phyloP scores from a whole-genome alignment of 441 rosid species.

The Pelargonium citronellum region DNA sequence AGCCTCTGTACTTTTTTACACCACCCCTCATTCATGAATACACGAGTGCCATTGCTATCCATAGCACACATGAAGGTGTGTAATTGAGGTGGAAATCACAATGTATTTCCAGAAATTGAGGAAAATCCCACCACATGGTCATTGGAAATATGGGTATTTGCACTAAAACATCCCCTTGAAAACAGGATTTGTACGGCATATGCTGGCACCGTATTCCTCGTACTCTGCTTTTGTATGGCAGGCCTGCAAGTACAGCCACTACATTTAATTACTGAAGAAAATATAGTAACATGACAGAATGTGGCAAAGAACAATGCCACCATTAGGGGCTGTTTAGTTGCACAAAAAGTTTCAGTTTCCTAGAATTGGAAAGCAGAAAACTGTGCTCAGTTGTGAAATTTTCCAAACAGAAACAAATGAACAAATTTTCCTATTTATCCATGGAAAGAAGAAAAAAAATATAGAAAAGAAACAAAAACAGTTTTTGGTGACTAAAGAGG shows the following conservation, averaged over 20 bases:
- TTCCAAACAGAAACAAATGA: too few species aligned
- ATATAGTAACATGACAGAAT: neutral
- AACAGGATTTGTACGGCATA: slow-evolving; percentile 5
- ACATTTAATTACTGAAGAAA: neutral
- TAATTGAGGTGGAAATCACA: slow-evolving; percentile 20
- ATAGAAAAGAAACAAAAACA: too few species aligned
- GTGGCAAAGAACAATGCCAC: neutral
- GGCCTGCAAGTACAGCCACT: slow-evolving; percentile 37
- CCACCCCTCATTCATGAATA: slow-evolving; percentile 19
- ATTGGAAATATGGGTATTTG: slow-evolving; percentile 10
- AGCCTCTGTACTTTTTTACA: slow-evolving; percentile 22
- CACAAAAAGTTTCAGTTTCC: too few species aligned
- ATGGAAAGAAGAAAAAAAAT: too few species aligned
- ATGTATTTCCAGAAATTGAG: slow-evolving; percentile 16
- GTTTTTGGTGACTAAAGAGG: too few species aligned
- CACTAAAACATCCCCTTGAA: slow-evolving; percentile 5
- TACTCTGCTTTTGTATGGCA: slow-evolving; percentile 9
- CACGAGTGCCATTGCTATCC: neutral
- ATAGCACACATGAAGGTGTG: slow-evolving; percentile 19
- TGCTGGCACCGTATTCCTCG: slow-evolving; percentile 5
- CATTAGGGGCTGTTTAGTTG: neutral
- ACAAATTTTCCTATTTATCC: too few species aligned
- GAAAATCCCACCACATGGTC: slow-evolving; percentile 21
- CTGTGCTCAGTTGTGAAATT: too few species aligned
- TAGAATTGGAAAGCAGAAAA: too few species aligned